These are phyloP conservation scores for Pestalotiopsis sp. DNA, from an alignment of 2,329 filamentous ascomycete species.

Conservation along the genomic window DNA sequence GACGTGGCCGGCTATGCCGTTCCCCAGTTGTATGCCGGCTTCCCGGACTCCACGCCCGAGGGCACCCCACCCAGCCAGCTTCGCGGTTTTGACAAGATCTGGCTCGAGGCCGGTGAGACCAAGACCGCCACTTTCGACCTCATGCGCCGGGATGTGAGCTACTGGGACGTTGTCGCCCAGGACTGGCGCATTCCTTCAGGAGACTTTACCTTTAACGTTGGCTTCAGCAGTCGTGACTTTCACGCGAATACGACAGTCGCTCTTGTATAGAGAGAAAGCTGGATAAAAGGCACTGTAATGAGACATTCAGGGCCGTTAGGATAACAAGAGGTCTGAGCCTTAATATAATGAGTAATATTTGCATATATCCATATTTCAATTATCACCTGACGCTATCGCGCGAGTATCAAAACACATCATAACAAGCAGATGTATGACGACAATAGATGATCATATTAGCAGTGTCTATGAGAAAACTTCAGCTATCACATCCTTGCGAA, in stretches of 20 bases:
- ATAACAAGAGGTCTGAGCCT: not conserved
- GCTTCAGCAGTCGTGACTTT: slow-evolving; percentile 25
- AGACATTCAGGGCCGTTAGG: not conserved
- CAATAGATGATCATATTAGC: too few relatives aligned
- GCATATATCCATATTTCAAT: not conserved
- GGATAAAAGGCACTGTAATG: not conserved
- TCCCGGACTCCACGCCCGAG: not conserved
- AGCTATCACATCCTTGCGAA: too few relatives aligned
- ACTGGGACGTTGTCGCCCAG: slow-evolving; percentile 77
- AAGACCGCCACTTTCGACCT: slow-evolving; percentile 69
- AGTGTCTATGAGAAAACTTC: too few relatives aligned
- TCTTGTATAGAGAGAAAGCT: slow-evolving; percentile 9
- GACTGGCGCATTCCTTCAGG: slow-evolving; percentile 62
- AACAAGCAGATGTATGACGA: too few relatives aligned
- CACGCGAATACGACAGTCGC: slow-evolving; percentile 10
- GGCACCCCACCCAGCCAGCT: slow-evolving; percentile 67
- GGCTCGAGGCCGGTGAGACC: slow-evolving; percentile 68
- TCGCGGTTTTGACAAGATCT: slow-evolving; percentile 81
- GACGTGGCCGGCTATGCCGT: slow-evolving; percentile 67
- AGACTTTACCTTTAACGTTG: slow-evolving; percentile 19
- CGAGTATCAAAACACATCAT: too few relatives aligned
- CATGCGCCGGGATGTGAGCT: slow-evolving; percentile 80
- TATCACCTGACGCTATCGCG: too few relatives aligned
- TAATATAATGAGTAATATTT: not conserved
- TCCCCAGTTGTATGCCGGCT: slow-evolving; percentile 57